These are phyloP conservation scores for Inga leiocalycina DNA, from an alignment of 306 rosid species.

Conservation along the genomic window DNA sequence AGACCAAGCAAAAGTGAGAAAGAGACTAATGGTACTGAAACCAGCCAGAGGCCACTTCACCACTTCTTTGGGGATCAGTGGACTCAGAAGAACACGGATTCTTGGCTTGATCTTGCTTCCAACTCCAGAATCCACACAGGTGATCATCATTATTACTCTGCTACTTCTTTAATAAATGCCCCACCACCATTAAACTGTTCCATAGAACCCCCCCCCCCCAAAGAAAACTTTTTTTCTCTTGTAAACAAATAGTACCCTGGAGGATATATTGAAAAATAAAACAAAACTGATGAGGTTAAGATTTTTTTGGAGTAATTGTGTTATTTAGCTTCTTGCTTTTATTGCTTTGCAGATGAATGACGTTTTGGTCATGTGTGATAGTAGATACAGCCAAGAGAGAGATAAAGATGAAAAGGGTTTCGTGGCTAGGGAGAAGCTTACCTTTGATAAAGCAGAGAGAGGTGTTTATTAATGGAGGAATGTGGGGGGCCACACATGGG, in stretches of 20 bases:
- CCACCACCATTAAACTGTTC: background rate
- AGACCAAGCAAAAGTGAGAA: slow-evolving; percentile 55
- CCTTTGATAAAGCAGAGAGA: slow-evolving; percentile 42
- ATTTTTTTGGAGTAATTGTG: slow-evolving; percentile 9
- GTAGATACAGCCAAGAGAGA: slow-evolving; percentile 65
- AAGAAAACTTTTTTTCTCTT: background rate
- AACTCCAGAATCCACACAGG: slow-evolving; percentile 70
- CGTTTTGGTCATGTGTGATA: slow-evolving; percentile 41
- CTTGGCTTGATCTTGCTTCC: slow-evolving; percentile 98
- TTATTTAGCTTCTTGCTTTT: slow-evolving; percentile 8
- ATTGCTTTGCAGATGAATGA: slow-evolving; percentile 73
- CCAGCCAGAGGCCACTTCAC: slow-evolving; percentile 78
- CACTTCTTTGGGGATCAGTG: slow-evolving; percentile 91
- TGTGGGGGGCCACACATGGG: slow-evolving; percentile 71
- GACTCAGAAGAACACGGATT: slow-evolving; percentile 84
- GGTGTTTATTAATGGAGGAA: slow-evolving; percentile 34
- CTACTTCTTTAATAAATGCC: background rate
- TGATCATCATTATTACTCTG: slow-evolving; percentile 17
- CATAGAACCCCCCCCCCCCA: background rate
- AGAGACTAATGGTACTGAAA: slow-evolving; percentile 48
- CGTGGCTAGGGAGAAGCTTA: slow-evolving; percentile 66
- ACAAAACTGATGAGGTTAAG: background rate
- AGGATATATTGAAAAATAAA: background rate
- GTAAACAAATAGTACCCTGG: background rate
- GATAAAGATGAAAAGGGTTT: slow-evolving; percentile 50